phyloP scores from a whole-genome alignment of 257 asterid genomes.

The Henckelia pumila region DNA sequence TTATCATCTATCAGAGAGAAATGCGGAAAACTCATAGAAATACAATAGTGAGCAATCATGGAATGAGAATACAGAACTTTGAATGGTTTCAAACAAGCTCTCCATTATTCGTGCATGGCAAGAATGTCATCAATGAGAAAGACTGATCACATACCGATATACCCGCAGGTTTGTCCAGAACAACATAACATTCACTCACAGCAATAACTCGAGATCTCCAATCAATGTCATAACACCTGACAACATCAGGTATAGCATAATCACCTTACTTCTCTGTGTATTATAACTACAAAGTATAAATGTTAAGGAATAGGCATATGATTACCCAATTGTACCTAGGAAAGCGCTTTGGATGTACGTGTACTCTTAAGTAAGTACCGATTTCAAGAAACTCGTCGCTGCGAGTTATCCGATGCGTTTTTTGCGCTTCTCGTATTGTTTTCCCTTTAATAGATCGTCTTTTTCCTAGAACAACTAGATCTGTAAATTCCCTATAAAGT shows the following conservation, averaged over 20 bases:
- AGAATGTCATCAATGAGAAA: conserved; percentile 16
- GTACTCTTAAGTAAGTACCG: conserved; percentile 91
- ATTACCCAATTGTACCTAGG: conserved; percentile 56
- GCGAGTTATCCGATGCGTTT: conserved; percentile 67
- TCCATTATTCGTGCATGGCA: background rate
- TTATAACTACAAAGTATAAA: background rate
- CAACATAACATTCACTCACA: conserved; percentile 62
- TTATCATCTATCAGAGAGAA: conserved; percentile 5
- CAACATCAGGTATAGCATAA: conserved; percentile 21
- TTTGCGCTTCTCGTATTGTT: conserved; percentile 84
- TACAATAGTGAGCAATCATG: background rate
- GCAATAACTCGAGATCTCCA: conserved; percentile 91
- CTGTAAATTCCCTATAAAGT: conserved; percentile 62
- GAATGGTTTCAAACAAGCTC: conserved; percentile 20
- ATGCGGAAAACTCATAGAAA: background rate
- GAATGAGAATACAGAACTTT: conserved; percentile 6
- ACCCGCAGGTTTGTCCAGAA: conserved; percentile 96
- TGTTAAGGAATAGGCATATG: background rate
- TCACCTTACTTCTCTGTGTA: background rate
- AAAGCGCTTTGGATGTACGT: conserved; percentile 95
- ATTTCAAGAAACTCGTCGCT: conserved; percentile 71
- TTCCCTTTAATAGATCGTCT: conserved; percentile 84
- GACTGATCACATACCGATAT: conserved; percentile 72
- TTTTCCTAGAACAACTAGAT: conserved; percentile 58
- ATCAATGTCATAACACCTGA: conserved; percentile 91